Conservation (phyloP, 2,329 filamentous ascomycete genomes). For the Trichoderma koningiopsis region DNA sequence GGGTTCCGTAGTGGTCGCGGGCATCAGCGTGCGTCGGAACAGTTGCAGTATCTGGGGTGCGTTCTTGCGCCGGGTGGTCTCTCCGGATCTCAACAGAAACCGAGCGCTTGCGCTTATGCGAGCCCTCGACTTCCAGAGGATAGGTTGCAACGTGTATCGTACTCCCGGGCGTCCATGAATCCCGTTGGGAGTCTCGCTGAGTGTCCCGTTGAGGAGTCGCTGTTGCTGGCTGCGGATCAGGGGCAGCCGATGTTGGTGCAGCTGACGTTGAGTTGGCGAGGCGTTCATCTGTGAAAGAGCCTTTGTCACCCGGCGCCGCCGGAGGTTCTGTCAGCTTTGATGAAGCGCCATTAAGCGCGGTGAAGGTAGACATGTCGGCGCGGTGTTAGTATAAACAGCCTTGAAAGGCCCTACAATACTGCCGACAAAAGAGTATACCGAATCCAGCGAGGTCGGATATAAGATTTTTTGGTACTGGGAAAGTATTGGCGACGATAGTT, state of each 20-base stretch:
- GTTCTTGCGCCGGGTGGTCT: slow-evolving; percentile 40
- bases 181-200: slow-evolving; percentile 35
- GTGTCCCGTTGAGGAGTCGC: neutral
- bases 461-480: neutral
- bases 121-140: slow-evolving; percentile 49
- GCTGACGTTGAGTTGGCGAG: slow-evolving; percentile 32
- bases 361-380: slow-evolving; percentile 52
- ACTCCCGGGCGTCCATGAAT: slow-evolving; percentile 46
- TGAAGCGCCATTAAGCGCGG: slow-evolving; percentile 54
- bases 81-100: slow-evolving; percentile 56
- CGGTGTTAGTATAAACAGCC: slow-evolving; percentile 1
- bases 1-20: slow-evolving; percentile 47
- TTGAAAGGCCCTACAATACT: slow-evolving; percentile 8
- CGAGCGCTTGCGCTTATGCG: slow-evolving; percentile 71
- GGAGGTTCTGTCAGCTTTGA: slow-evolving; percentile 47
- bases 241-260: slow-evolving; percentile 34
- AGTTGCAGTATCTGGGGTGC: slow-evolving; percentile 39
- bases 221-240: slow-evolving; percentile 31
- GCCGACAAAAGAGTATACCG: neutral
- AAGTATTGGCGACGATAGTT: neutral
- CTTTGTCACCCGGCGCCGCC: slow-evolving; percentile 35
- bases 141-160: slow-evolving; percentile 45
- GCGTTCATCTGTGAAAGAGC: slow-evolving; percentile 40
- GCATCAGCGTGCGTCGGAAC: slow-evolving; percentile 40
- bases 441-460: neutral